Evolutionary conservation across 2,329 filamentous ascomycete species (phyloP).

Genomic region (Fusarium sp.): DNA sequence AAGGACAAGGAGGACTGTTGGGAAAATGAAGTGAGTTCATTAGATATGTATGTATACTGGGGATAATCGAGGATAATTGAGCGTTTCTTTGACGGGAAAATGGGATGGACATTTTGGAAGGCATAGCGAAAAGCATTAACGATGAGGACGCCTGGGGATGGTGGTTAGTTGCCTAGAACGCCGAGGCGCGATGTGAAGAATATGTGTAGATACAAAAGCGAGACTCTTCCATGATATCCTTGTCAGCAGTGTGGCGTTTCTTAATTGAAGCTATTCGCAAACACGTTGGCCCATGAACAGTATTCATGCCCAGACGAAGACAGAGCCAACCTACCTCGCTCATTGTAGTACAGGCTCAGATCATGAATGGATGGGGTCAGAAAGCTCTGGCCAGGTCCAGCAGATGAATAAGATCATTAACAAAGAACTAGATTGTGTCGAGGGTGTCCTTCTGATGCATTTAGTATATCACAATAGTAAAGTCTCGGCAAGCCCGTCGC

Average conservation of each 20-base stretch:
- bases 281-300: no score
- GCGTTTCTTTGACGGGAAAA: conserved; percentile 32
- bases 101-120: conserved; percentile 16
- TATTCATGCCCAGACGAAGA: neutral
- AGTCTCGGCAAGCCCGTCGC: neutral
- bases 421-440: conserved; percentile 12
- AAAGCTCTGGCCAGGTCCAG: neutral
- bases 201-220: conserved; percentile 34
- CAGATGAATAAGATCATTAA: neutral
- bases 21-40: conserved; percentile 18
- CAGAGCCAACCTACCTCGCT: neutral
- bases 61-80: conserved; percentile 41
- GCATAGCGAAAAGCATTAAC: conserved; percentile 31
- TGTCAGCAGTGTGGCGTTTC: neutral
- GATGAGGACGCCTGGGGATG: conserved; percentile 7
- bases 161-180: conserved; percentile 3
- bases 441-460: no score
- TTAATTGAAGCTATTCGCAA: neutral
- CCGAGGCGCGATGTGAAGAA: conserved; percentile 16
- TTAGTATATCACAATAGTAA: neutral
- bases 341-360: neutral
- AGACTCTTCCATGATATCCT: neutral
- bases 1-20: conserved; percentile 5
- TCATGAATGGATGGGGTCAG: neutral
- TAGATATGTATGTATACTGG: conserved; percentile 33